These are phyloP conservation scores for Earliella scabrosa DNA, from an alignment of 1,284 basidiomycete genomes.

Conservation along the genomic window DNA sequence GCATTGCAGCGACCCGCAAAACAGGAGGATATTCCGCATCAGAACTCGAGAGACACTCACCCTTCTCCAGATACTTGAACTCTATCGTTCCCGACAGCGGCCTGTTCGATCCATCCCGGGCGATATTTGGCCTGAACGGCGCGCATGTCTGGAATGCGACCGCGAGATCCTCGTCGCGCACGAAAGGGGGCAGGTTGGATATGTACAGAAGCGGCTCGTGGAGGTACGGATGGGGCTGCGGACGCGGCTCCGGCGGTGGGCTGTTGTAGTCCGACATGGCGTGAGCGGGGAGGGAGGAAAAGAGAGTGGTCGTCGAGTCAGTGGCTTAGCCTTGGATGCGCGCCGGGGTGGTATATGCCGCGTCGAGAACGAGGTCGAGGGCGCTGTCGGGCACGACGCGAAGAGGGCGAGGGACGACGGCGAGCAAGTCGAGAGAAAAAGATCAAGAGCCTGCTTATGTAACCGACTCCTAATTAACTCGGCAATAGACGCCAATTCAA, in stretches of 20 bases:
- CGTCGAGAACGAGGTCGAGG: constrained; percentile 10
- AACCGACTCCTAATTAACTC: constrained; percentile 20
- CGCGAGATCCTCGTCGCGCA: constrained; percentile 77
- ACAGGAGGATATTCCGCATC: too few species aligned
- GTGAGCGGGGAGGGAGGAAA: background rate
- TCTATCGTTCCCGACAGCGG: constrained; percentile 72
- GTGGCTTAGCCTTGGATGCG: constrained; percentile 10
- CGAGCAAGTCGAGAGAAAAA: constrained; percentile 20
- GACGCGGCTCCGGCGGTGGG: constrained; percentile 28
- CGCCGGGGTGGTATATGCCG: constrained; percentile 6
- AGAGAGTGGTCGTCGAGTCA: constrained; percentile 7
- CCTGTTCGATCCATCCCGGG: constrained; percentile 57
- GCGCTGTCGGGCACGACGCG: constrained; percentile 24
- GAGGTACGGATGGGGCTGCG: constrained; percentile 71
- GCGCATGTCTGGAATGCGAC: constrained; percentile 70
- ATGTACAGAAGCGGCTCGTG: constrained; percentile 81
- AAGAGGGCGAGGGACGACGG: constrained; percentile 11
- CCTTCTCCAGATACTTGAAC: constrained; percentile 79
- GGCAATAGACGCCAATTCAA: background rate
- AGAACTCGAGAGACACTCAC: constrained; percentile 48
- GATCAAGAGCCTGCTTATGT: constrained; percentile 23
- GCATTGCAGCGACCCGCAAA: too few species aligned
- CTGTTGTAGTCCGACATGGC: constrained; percentile 34
- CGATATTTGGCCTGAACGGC: constrained; percentile 78
- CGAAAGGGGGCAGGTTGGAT: constrained; percentile 68